phyloP scores from a whole-genome alignment of 495 filamentous ascomycete species.

The Aspergillus heteromorphus region DNA sequence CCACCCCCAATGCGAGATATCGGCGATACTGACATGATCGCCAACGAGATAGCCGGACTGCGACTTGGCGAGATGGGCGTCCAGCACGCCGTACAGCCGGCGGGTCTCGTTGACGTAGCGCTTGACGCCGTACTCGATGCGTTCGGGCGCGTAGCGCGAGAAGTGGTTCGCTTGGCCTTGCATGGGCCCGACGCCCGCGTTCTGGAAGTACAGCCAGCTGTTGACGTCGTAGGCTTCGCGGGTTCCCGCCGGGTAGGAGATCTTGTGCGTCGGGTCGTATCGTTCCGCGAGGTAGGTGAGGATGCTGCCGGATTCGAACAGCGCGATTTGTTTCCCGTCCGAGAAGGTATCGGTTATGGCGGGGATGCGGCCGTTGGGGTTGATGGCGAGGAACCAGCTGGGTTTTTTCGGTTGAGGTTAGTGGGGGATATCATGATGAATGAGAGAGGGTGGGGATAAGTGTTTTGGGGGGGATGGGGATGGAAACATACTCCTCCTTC shows the following conservation, averaged over 20 bases:
- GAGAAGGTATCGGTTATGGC: slow-evolving; percentile 72
- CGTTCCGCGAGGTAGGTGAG: slow-evolving; percentile 77
- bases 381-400: slow-evolving; percentile 83
- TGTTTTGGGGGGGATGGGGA: neutral
- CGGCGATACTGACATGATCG: slow-evolving; percentile 74
- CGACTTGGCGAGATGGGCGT: slow-evolving; percentile 61
- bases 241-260: slow-evolving; percentile 70
- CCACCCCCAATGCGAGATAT: slow-evolving; percentile 81
- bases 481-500: slow-evolving; percentile 57
- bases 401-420: too few relatives aligned
- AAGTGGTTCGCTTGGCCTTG: slow-evolving; percentile 94
- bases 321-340: slow-evolving; percentile 65
- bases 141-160: slow-evolving; percentile 77
- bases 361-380: slow-evolving; percentile 94
- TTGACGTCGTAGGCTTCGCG: slow-evolving; percentile 73
- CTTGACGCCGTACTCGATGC: slow-evolving; percentile 77
- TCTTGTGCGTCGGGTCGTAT: slow-evolving; percentile 80
- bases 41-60: slow-evolving; percentile 72
- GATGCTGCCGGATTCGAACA: slow-evolving; percentile 85
- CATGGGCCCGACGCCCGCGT: slow-evolving; percentile 86
- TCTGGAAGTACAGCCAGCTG: slow-evolving; percentile 71
- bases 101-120: slow-evolving; percentile 79
- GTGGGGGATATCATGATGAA: too few relatives aligned
- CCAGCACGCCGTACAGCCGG: slow-evolving; percentile 74
- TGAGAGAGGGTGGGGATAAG: neutral